Evolutionary conservation across 495 filamentous ascomycete species (phyloP), one percentile per base, ranked within the genome.

Genomic region (Podospora pseudopauciseta): DNA sequence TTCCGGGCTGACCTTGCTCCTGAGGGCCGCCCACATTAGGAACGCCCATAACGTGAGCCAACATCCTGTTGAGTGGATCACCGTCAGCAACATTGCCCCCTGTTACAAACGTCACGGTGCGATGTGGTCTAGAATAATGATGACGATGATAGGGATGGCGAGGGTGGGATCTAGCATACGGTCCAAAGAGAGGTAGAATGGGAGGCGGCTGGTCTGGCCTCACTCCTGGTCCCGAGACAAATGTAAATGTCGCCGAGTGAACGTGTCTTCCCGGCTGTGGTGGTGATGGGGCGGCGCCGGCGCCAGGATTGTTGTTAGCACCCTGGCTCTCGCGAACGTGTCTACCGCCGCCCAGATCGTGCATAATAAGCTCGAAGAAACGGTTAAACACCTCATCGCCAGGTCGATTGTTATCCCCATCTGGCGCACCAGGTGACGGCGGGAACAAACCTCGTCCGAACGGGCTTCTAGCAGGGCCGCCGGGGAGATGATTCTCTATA

Each of bases 401-500:
- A 16, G 55, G 16, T 58, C n/a, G 15, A 20, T 27, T 27, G 19
- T 27, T 20, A 20, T 58, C 56, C 13, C 56, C 5, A 58, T 20
- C 56, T 58, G 56, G 19, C 16, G 56, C 56, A 20, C 39, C 39
- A 16, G 39, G 39, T 11, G 56, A 5, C 23, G 19, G 19, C 6
- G 19, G 19, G 13, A 61, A 61, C 3, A 32, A 18, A 20, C 26
- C 30, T 18, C 11, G 58, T 15, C 26, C 59, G 16, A 61, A 61
- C 26, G 59, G 59, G 11, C 59, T 61, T 30, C 27, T 23, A 6
- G 23, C 30, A 5, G 59, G 16, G 9, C 23, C 23, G 2, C 49
- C 20, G 5, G 77, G 72, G 64, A 84, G 70, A 55, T 84, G 80
- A 23, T 85, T 80, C 15, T 84, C 83, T 28, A 85, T 80, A 67